Evolutionary conservation across 129 eudicot genomes (phyloP).

Genomic region (Flaveria sonorensis): DNA sequence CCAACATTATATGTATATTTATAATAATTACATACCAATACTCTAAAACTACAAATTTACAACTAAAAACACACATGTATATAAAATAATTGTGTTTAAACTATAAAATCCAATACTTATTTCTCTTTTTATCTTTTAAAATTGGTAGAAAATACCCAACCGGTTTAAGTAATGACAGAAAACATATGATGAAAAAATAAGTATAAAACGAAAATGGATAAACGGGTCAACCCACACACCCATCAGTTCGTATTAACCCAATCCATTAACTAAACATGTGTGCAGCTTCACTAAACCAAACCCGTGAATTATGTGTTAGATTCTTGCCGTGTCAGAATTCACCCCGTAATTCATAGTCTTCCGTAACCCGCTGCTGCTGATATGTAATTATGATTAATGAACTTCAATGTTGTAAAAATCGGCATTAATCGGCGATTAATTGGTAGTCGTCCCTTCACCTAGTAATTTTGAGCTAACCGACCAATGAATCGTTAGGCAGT

Average conservation of each 20-base stretch:
- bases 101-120: neutral
- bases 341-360: no score
- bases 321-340: neutral
- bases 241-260: neutral
- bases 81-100: neutral
- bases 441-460: no score
- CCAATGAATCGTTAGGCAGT: no score
- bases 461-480: no score
- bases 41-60: neutral
- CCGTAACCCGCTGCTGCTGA: neutral
- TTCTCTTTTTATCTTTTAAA: neutral
- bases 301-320: neutral
- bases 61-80: neutral
- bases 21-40: neutral
- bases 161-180: neutral
- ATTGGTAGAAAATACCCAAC: neutral
- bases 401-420: no score
- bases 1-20: neutral
- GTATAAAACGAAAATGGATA: neutral
- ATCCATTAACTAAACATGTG: neutral
- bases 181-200: neutral
- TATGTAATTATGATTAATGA: neutral
- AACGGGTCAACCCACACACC: neutral
- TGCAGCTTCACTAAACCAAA: neutral
- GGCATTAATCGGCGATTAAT: no score